Conservation (phyloP, 306 rosid genomes). For the Alnus glutinosa region DNA sequence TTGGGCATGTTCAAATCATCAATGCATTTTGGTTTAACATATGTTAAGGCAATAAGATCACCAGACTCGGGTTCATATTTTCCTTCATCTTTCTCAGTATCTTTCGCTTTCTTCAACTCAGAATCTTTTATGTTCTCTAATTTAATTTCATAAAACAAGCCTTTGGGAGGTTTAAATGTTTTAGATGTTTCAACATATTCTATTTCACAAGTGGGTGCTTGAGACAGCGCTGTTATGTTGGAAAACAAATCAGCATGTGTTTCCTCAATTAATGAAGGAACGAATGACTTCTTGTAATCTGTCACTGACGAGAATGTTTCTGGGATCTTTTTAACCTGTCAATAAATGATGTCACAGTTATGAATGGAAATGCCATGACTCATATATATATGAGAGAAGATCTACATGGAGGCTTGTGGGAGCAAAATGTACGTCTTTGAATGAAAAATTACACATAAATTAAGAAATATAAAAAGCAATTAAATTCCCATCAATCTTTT, state of each 20-base stretch:
- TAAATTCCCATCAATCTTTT: too few species aligned
- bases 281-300: slow-evolving; percentile 29
- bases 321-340: slow-evolving; percentile 34
- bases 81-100: not conserved
- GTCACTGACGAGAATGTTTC: slow-evolving; percentile 3
- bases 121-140: not conserved
- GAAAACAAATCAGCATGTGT: slow-evolving; percentile 30
- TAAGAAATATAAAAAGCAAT: too few species aligned
- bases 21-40: slow-evolving; percentile 26
- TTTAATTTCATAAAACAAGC: slow-evolving; percentile 17
- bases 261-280: slow-evolving; percentile 38
- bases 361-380: not conserved
- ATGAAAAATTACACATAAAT: too few species aligned
- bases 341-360: not conserved
- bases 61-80: slow-evolving; percentile 22
- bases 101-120: not conserved
- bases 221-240: not conserved
- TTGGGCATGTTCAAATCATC: slow-evolving; percentile 26
- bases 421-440: too few species aligned
- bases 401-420: too few species aligned
- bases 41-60: slow-evolving; percentile 34
- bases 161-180: slow-evolving; percentile 1
- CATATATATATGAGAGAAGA: not conserved
- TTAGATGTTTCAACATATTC: not conserved
- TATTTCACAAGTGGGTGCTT: slow-evolving; percentile 22